These are phyloP conservation scores for Oxytropis ochrocephala DNA, from an alignment of 306 rosid genomes.

Conservation along the genomic window DNA sequence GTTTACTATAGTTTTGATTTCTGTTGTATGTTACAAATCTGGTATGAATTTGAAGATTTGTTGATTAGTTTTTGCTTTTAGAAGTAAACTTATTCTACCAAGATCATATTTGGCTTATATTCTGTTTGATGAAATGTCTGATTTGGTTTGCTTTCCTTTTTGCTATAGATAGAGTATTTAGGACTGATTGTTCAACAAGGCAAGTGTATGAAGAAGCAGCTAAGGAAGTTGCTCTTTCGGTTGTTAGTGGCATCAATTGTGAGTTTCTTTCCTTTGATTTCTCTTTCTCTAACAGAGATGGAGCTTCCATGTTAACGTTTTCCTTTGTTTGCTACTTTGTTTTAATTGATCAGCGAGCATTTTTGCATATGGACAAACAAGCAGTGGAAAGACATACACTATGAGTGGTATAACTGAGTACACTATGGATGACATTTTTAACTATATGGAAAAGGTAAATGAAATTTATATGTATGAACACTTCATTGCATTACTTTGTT, in stretches of 20 bases:
- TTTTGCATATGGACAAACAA: conserved; percentile 99
- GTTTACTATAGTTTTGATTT: not conserved
- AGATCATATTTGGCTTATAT: not conserved
- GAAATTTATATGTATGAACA: not conserved
- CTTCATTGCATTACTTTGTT: not conserved
- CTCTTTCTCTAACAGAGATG: conserved; percentile 12
- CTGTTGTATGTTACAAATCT: conserved; percentile 9
- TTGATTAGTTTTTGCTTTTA: not conserved
- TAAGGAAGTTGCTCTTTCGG: conserved; percentile 89
- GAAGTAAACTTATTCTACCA: conserved; percentile 4
- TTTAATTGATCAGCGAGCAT: conserved; percentile 67
- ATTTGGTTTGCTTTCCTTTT: conserved; percentile 16
- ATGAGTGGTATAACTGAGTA: conserved; percentile 87
- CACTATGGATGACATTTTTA: conserved; percentile 72
- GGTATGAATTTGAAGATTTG: conserved; percentile 12
- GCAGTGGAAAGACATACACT: conserved; percentile 96
- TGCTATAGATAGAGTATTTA: conserved; percentile 72
- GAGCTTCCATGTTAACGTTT: conserved; percentile 3
- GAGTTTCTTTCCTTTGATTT: conserved; percentile 31
- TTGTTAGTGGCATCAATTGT: conserved; percentile 88
- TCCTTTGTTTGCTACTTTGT: not conserved
- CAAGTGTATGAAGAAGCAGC: conserved; percentile 90
- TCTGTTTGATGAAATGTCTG: conserved; percentile 9
- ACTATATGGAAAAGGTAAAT: conserved; percentile 60
- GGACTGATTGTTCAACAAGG: conserved; percentile 71